A percentile compares a stretch with the other conserved stretches of the same genome.
phyloP scores from a whole-genome alignment of 1,284 basidiomycete species.

The Wallemia ichthyophaga region DNA sequence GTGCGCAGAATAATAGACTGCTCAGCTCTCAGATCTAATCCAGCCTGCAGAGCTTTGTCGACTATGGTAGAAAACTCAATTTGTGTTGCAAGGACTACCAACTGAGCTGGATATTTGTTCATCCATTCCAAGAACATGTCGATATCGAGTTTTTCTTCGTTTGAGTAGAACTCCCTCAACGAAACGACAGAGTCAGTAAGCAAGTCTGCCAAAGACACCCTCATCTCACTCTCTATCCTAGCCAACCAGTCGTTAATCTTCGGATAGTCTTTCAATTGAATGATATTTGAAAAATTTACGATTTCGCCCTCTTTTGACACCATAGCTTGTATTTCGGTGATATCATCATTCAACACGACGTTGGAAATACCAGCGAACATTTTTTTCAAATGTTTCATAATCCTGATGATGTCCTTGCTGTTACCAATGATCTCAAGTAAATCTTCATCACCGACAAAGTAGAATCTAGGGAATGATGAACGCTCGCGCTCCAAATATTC shows the following conservation, averaged over 20 bases:
- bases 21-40: slow-evolving; percentile 28
- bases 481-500: slow-evolving; percentile 95
- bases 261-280: slow-evolving; percentile 65
- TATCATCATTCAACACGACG: slow-evolving; percentile 58
- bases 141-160: slow-evolving; percentile 16
- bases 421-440: slow-evolving; percentile 96
- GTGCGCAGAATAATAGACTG: slow-evolving; percentile 50
- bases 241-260: slow-evolving; percentile 98
- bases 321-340: slow-evolving; percentile 64
- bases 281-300: slow-evolving; percentile 51
- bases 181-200: slow-evolving; percentile 31
- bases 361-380: slow-evolving; percentile 98
- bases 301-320: slow-evolving; percentile 83
- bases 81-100: slow-evolving; percentile 78
- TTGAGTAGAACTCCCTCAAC: slow-evolving; percentile 40
- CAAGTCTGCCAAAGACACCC: slow-evolving; percentile 53
- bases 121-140: slow-evolving; percentile 64
- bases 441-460: slow-evolving; percentile 98
- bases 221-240: slow-evolving; percentile 76
- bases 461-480: slow-evolving; percentile 93
- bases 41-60: slow-evolving; percentile 34
- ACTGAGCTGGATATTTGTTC: slow-evolving; percentile 72
- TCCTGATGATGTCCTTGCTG: slow-evolving; percentile 86
- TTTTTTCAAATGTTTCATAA: slow-evolving; percentile 98
- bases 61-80: slow-evolving; percentile 75